These are phyloP conservation scores for Xerocomus nothofagi DNA, from an alignment of 1,284 basidiomycete genomes.

Conservation along the genomic window DNA sequence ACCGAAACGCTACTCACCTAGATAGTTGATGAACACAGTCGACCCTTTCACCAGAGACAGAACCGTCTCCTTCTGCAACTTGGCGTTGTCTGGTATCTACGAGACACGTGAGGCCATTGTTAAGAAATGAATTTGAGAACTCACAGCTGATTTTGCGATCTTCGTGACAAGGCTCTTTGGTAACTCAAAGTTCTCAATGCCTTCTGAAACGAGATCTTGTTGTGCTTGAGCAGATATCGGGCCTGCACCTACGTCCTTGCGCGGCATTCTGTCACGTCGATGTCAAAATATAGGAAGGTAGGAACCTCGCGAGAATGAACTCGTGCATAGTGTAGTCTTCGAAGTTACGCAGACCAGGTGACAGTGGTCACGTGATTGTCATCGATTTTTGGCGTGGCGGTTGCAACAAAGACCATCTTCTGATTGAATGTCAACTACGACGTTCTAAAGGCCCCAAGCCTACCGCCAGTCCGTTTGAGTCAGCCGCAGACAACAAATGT, in stretches of 20 bases:
- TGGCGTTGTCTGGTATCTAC: constrained; percentile 81
- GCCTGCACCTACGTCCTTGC: constrained; percentile 54
- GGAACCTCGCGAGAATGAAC: background rate
- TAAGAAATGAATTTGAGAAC: constrained; percentile 22
- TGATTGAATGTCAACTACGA: background rate
- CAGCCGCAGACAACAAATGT: background rate
- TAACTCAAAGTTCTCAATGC: constrained; percentile 84
- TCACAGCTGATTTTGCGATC: constrained; percentile 76
- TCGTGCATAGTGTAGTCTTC: background rate
- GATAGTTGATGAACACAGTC: constrained; percentile 89
- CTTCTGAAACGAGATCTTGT: constrained; percentile 72
- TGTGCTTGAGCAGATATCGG: constrained; percentile 68
- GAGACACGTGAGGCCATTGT: background rate
- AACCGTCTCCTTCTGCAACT: constrained; percentile 85
- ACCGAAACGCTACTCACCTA: constrained; percentile 55
- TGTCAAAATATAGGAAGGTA: background rate
- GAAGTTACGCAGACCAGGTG: too few relatives aligned
- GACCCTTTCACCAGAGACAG: constrained; percentile 81
- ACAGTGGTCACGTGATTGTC: background rate
- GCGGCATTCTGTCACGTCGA: constrained; percentile 47
- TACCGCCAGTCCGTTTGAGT: background rate
- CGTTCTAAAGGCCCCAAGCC: too few relatives aligned
- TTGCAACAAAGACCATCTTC: background rate
- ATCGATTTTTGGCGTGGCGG: background rate
- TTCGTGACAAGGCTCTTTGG: constrained; percentile 80